Base-by-base conservation (phyloP, 1,284 basidiomycete genomes). In the Gymnopus androsaceus region DNA sequence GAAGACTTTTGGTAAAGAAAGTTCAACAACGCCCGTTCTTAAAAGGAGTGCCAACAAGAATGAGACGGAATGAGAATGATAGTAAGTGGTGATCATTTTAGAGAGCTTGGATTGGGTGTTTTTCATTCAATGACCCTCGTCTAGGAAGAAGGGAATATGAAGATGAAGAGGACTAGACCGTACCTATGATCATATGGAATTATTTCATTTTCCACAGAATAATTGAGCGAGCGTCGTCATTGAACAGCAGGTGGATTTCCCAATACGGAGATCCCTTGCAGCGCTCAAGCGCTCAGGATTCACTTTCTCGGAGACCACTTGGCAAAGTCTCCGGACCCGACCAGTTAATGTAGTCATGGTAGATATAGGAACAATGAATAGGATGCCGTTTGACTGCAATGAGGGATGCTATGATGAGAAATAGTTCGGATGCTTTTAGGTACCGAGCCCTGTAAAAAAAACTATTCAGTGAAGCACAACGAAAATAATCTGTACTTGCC, bases 291-390 rank as follows among this genome's bases (percentile, higher is more conserved):
- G 90, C 33, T 81, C 73, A 12, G 92, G 95, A 62, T 95, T 94
- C 59, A 97, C 97, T 68, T 98, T 99, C 79, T 98, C 97, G 38
- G 94, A 84, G 44, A 99, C 97, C 97, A 99, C 69, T 94, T 93
- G 40, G 92, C 90, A 65, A 99, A 99, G 75, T 99, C 95, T 59
- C 93, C 87, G 3, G 92, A 89, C 97, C 96, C 98, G 71, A n/a
- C n/a, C n/a, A n/a, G n/a, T n/a, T n/a, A n/a, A n/a, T n/a, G 98
- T 98, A 33, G 95, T 98, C 82, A 99, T 90, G 1, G 97, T 99
- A 4, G 96, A 98, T 15, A 99, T 83, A 1, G 97, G 97, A 17
- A 99, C 97, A 64, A 99, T 95, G 68, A 99, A 94, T 28, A 99
- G 88, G 87, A 71, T 97, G 92, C 58, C 85, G 83, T 79, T 98